These are phyloP conservation scores for Yamadazyma kitorensis DNA, from an alignment of 805 yeast genomes.

Conservation along the genomic window DNA sequence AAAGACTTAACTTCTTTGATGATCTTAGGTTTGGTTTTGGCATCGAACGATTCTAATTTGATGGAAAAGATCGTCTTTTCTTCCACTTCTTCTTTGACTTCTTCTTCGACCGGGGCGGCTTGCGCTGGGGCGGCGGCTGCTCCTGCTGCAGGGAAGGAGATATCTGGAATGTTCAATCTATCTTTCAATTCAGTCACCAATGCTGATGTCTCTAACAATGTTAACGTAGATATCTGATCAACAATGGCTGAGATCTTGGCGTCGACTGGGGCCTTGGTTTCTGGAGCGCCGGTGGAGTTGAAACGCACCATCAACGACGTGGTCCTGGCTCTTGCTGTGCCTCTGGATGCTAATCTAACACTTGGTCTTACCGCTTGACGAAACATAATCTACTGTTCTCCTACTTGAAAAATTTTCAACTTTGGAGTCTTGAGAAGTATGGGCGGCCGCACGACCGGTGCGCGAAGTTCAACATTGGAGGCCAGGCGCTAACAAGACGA, in stretches of 20 bases:
- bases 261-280: slow-evolving; percentile 56
- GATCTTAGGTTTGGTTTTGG: slow-evolving; percentile 94
- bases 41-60: slow-evolving; percentile 90
- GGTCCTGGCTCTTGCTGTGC: slow-evolving; percentile 17
- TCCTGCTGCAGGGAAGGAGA: slow-evolving; percentile 74
- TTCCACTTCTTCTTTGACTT: slow-evolving; percentile 72
- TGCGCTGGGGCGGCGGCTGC: slow-evolving; percentile 56
- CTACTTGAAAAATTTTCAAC: no score
- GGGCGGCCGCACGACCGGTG: no score
- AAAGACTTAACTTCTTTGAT: slow-evolving; percentile 94
- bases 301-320: slow-evolving; percentile 42
- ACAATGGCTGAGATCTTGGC: slow-evolving; percentile 88
- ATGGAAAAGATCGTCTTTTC: slow-evolving; percentile 91
- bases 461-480: no score
- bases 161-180: slow-evolving; percentile 90
- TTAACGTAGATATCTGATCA: slow-evolving; percentile 83
- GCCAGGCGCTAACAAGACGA: no score
- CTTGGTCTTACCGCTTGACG: slow-evolving; percentile 40
- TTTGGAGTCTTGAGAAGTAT: no score
- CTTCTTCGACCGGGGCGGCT: slow-evolving; percentile 71
- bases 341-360: slow-evolving; percentile 29
- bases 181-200: slow-evolving; percentile 77
- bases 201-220: slow-evolving; percentile 89
- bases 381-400: slow-evolving; percentile 22
- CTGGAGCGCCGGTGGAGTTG: slow-evolving; percentile 45